These are phyloP conservation scores for Hibiscus mutabilis DNA, from an alignment of 345 rosid species.

Conservation along the genomic window DNA sequence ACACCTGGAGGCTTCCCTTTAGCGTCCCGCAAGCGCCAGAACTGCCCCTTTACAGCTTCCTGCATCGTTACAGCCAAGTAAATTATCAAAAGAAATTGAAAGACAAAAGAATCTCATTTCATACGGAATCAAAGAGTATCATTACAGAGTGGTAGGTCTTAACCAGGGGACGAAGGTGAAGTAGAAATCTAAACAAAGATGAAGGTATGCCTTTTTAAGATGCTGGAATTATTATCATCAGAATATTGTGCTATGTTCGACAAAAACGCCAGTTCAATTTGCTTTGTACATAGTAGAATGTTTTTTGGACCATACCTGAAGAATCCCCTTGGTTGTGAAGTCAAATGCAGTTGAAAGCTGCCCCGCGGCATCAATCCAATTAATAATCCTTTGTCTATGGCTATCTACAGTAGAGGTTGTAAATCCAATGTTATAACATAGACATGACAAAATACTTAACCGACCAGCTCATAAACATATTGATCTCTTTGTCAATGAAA, in stretches of 20 bases:
- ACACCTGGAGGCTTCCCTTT: constrained; percentile 91
- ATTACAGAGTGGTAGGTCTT: not conserved
- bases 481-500: not conserved
- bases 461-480: not conserved
- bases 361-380: constrained; percentile 76
- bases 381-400: constrained; percentile 74
- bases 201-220: not conserved
- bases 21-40: constrained; percentile 72
- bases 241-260: not conserved
- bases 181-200: not conserved
- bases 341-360: constrained; percentile 82
- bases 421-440: not conserved
- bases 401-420: constrained; percentile 42
- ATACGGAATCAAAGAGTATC: not conserved
- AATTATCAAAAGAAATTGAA: constrained; percentile 2
- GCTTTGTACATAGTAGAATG: not conserved
- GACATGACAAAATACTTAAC: not conserved
- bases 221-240: not conserved
- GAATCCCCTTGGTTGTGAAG: constrained; percentile 87
- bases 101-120: not conserved
- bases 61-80: constrained; percentile 19
- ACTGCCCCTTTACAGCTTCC: constrained; percentile 90
- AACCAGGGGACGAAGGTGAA: not conserved
- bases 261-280: not conserved
- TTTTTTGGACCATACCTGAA: constrained; percentile 45